Evolutionary conservation across 2,329 filamentous ascomycete genomes (phyloP).

Genomic region (Nemania abortiva): DNA sequence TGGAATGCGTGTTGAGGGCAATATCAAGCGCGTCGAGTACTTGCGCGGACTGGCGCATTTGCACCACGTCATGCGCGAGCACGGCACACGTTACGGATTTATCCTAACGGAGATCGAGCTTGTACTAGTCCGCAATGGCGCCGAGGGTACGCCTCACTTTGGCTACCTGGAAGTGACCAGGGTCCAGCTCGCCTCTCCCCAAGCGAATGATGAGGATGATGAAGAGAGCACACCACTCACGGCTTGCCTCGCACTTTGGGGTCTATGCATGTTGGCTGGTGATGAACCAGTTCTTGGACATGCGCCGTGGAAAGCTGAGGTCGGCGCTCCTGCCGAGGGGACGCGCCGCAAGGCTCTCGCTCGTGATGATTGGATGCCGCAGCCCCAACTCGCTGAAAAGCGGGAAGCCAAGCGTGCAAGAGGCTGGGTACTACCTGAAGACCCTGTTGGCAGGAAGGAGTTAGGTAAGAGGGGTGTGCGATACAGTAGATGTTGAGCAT

Average conservation of each 20-base stretch:
- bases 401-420: conserved; percentile 77
- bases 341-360: conserved; percentile 76
- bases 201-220: conserved; percentile 52
- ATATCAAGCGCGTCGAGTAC: conserved; percentile 89
- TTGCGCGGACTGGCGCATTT: conserved; percentile 86
- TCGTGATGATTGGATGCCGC: conserved; percentile 82
- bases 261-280: conserved; percentile 77
- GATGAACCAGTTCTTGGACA: conserved; percentile 71
- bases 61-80: conserved; percentile 92
- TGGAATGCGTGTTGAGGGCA: conserved; percentile 87
- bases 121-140: conserved; percentile 86
- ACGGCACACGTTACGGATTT: conserved; percentile 93
- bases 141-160: conserved; percentile 79
- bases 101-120: conserved; percentile 97
- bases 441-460: conserved; percentile 78
- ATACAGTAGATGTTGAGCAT: conserved; percentile 60
- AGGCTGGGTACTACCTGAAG: conserved; percentile 82
- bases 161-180: conserved; percentile 84
- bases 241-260: conserved; percentile 81
- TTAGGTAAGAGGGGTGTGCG: conserved; percentile 73
- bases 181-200: conserved; percentile 65
- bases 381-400: conserved; percentile 79
- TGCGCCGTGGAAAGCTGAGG: conserved; percentile 74
- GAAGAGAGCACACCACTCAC: conserved; percentile 65
- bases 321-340: conserved; percentile 79